phyloP scores from a whole-genome alignment of 345 rosid genomes.

The Populus tremula region DNA sequence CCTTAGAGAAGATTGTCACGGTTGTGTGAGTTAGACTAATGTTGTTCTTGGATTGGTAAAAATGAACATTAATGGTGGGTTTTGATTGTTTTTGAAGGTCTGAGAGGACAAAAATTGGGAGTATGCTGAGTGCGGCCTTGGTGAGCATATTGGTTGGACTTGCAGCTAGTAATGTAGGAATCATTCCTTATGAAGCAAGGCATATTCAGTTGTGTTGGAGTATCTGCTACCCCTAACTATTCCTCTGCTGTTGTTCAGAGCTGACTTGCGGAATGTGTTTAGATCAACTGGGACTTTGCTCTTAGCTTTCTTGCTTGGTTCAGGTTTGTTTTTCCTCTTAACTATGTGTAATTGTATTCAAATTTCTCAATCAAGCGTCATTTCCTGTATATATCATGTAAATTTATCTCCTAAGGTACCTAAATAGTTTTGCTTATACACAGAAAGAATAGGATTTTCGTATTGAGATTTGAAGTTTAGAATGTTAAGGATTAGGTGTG shows the following conservation, averaged over 20 bases:
- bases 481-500: too few relatives aligned
- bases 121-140: slow-evolving; percentile 69
- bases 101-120: slow-evolving; percentile 76
- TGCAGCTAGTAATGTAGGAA: slow-evolving; percentile 71
- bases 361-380: not conserved
- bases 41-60: too few relatives aligned
- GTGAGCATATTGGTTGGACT: slow-evolving; percentile 78
- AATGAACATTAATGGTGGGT: not conserved
- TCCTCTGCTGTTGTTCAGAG: slow-evolving; percentile 72
- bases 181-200: slow-evolving; percentile 62
- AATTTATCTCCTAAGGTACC: not conserved
- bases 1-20: too few relatives aligned
- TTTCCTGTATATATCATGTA: not conserved
- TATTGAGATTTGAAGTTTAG: not conserved
- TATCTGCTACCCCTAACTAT: slow-evolving; percentile 69
- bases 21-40: too few relatives aligned
- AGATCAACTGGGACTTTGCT: slow-evolving; percentile 65
- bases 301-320: slow-evolving; percentile 72
- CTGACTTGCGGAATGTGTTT: slow-evolving; percentile 63
- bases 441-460: not conserved
- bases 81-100: slow-evolving; percentile 40
- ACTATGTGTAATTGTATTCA: not conserved
- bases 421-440: not conserved
- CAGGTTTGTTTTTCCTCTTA: slow-evolving; percentile 34
- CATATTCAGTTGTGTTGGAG: slow-evolving; percentile 56